A percentile compares a stretch with the other conserved stretches of the same genome.
Evolutionary conservation across 1,284 basidiomycete species (phyloP).

Genomic region (Albatrellus sp.): DNA sequence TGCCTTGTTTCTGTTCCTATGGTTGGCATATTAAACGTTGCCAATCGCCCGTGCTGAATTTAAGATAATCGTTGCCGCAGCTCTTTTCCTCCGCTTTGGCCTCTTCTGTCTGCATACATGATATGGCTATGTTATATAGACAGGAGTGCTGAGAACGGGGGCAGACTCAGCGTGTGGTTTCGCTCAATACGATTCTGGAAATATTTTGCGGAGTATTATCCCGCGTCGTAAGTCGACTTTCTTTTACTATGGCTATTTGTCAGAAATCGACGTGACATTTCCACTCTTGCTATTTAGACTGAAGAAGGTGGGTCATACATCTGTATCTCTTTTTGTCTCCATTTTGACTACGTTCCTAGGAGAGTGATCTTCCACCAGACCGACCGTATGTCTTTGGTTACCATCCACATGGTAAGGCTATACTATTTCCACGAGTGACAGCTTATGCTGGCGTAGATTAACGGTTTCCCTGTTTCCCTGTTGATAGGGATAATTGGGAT

Average conservation of each 20-base stretch:
- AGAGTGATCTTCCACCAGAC: slow-evolving; percentile 82
- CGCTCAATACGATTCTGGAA: slow-evolving; percentile 65
- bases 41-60: neutral
- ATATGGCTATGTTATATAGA: slow-evolving; percentile 76
- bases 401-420: slow-evolving; percentile 77
- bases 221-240: slow-evolving; percentile 58
- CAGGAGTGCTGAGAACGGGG: slow-evolving; percentile 67
- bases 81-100: slow-evolving; percentile 85
- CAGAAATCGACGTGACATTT: neutral
- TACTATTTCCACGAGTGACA: neutral
- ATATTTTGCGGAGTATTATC: slow-evolving; percentile 89
- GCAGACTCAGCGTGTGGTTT: slow-evolving; percentile 69
- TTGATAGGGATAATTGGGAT: slow-evolving; percentile 78
- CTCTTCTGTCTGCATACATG: slow-evolving; percentile 70
- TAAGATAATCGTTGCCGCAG: slow-evolving; percentile 27
- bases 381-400: slow-evolving; percentile 94
- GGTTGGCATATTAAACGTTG: slow-evolving; percentile 37
- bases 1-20: slow-evolving; percentile 64
- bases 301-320: slow-evolving; percentile 34
- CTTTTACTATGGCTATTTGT: neutral
- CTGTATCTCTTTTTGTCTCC: neutral
- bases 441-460: neutral
- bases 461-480: slow-evolving; percentile 1
- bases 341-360: slow-evolving; percentile 27
- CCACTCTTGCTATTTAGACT: slow-evolving; percentile 25